Conservation (phyloP, 208 protist genomes). For the Leishmania guyanensis region DNA sequence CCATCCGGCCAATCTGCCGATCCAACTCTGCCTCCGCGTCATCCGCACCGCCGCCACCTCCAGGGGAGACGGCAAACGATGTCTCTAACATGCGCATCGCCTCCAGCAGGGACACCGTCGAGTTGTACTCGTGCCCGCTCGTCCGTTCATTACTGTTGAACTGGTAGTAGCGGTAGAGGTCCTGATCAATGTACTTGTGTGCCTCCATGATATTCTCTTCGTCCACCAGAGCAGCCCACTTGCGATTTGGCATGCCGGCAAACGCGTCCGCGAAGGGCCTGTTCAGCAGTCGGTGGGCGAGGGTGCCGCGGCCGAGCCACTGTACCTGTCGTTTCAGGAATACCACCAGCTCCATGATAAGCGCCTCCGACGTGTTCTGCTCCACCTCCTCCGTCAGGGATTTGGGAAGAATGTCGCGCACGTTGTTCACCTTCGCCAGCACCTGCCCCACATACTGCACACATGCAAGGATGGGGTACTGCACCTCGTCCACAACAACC, state of each 20-base stretch:
- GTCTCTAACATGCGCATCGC: constrained; percentile 38
- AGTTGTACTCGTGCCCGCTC: constrained; percentile 74
- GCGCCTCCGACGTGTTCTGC: constrained; percentile 59
- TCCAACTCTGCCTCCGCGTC: constrained; percentile 30
- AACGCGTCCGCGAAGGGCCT: constrained; percentile 78
- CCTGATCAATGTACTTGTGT: constrained; percentile 55
- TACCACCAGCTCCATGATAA: constrained; percentile 68
- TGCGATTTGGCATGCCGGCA: constrained; percentile 37
- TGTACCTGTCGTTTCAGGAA: constrained; percentile 77
- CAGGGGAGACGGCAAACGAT: not conserved
- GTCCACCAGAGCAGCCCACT: constrained; percentile 64
- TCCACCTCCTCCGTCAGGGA: constrained; percentile 62
- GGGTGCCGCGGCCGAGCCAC: constrained; percentile 51
- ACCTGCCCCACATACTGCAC: constrained; percentile 82
- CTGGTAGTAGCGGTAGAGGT: constrained; percentile 79
- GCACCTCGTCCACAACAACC: constrained; percentile 36
- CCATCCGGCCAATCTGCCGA: constrained; percentile 44
- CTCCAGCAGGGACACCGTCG: constrained; percentile 29
- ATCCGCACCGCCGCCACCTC: not conserved
- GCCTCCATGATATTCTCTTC: constrained; percentile 44
- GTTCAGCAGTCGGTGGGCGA: constrained; percentile 63
- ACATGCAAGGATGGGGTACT: constrained; percentile 65
- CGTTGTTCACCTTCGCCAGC: constrained; percentile 60
- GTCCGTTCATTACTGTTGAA: constrained; percentile 73
- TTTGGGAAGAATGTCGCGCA: constrained; percentile 51